Evolutionary conservation across 306 rosid genomes (phyloP).

Genomic region (Parietaria judaica): DNA sequence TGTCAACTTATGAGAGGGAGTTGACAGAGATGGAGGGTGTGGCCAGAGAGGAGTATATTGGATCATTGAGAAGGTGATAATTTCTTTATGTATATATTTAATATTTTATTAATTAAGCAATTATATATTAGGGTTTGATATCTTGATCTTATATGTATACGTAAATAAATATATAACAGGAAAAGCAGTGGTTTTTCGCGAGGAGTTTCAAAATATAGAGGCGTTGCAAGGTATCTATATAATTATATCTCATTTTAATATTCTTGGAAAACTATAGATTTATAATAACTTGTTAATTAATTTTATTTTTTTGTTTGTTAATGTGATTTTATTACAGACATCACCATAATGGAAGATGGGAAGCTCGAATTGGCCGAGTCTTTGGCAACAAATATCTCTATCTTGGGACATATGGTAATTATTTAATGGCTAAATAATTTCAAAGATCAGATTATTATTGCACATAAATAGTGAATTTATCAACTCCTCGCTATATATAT

Average conservation of each 20-base stretch:
- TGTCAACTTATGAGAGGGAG: conserved; percentile 53
- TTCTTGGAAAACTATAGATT: background rate
- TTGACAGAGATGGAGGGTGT: conserved; percentile 71
- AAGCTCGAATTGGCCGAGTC: conserved; percentile 45
- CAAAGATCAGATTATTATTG: background rate
- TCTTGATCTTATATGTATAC: background rate
- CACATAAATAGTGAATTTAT: conserved; percentile 17
- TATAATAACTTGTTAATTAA: background rate
- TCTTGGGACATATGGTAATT: conserved; percentile 42
- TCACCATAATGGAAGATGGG: conserved; percentile 55
- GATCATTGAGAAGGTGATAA: conserved; percentile 73
- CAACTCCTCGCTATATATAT: background rate
- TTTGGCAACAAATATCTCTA: conserved; percentile 46
- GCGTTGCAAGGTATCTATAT: conserved; percentile 68
- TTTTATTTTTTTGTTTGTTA: background rate
- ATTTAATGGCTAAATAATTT: conserved; percentile 14
- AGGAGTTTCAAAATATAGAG: conserved; percentile 92
- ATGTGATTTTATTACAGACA: conserved; percentile 25
- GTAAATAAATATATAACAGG: conserved; percentile 24
- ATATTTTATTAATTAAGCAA: background rate
- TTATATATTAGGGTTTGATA: too few species aligned
- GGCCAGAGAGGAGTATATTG: conserved; percentile 87
- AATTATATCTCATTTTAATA: background rate
- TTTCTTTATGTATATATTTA: background rate
- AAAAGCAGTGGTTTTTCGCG: conserved; percentile 97